Evolutionary conservation across 768 basidiomycete species (phyloP), one percentile per base, ranked within the genome.

Genomic region (Termitomyces titanicus): DNA sequence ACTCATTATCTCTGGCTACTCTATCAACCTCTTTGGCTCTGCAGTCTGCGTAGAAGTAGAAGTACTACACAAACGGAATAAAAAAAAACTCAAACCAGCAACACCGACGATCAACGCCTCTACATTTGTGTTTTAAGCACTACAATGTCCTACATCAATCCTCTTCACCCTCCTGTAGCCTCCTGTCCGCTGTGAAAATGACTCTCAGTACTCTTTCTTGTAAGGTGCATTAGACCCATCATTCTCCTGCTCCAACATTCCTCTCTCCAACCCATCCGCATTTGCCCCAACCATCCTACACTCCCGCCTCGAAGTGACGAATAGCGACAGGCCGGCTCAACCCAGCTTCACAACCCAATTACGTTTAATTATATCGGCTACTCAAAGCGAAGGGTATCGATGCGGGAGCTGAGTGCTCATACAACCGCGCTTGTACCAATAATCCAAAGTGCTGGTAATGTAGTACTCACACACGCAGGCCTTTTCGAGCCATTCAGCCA

Each of bases 101-200:
- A 6, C 40, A 40, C 20, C 4, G 10, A 40, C 3, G n/a, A n/a
- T n/a, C n/a, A n/a, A n/a, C n/a, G n/a, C n/a, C n/a, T n/a, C n/a
- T n/a, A 13, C 40, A 24, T 29, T 42, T 24, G 40, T 5, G 12
- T 13, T 22, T 9, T 29, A 29, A 29, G 9, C 29, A 24, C 12
- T 24, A 42, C 52, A 54, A 78, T 77, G 76, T 61, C 75, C 51
- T 76, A 76, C 63, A 45, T 67, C 34, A 80, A 77, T 38, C 73
- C 79, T 50, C 72, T 80, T 43, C 79, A 80, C 54, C 58, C 73
- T 31, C 73, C n/a, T n/a, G n/a, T n/a, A n/a, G n/a, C n/a, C n/a
- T n/a, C n/a, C 75, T n/a, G 63, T 77, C 24, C 63, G 45, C 56
- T 59, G 54, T 53, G 63, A 35, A 39, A 64, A 70, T 27, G 56